Evolutionary conservation across 129 eudicot species (phyloP).

Genomic region (Logfia minima): DNA sequence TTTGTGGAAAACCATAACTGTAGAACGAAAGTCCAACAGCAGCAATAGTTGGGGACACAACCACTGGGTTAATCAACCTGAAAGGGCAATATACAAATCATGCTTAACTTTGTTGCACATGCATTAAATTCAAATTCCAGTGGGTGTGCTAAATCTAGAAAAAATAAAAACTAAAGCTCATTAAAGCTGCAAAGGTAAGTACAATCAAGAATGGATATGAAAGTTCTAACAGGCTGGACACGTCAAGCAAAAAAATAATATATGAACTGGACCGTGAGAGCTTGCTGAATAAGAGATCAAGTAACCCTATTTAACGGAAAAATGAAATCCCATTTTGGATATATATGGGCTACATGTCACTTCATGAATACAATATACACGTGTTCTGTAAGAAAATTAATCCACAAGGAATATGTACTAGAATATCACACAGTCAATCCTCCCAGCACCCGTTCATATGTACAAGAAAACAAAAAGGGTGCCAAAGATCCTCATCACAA

Average conservation of each 20-base stretch:
- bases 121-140: background rate
- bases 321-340: background rate
- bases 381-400: background rate
- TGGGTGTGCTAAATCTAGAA: background rate
- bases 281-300: background rate
- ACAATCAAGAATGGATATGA: background rate
- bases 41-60: conserved; percentile 93
- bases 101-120: conserved; percentile 5
- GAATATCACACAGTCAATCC: background rate
- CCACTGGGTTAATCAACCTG: conserved; percentile 93
- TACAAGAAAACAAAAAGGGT: background rate
- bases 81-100: conserved; percentile 1
- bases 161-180: background rate
- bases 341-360: background rate
- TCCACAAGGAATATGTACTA: background rate
- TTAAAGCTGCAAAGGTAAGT: background rate
- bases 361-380: background rate
- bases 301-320: background rate
- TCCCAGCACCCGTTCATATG: background rate
- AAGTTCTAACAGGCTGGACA: background rate
- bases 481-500: background rate
- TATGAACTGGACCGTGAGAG: background rate
- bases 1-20: conserved; percentile 88
- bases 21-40: conserved; percentile 98
- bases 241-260: background rate